Evolutionary conservation across 2,329 filamentous ascomycete species (phyloP), one percentile per base, ranked within the genome.

Genomic region (Nectriaceae sp.): DNA sequence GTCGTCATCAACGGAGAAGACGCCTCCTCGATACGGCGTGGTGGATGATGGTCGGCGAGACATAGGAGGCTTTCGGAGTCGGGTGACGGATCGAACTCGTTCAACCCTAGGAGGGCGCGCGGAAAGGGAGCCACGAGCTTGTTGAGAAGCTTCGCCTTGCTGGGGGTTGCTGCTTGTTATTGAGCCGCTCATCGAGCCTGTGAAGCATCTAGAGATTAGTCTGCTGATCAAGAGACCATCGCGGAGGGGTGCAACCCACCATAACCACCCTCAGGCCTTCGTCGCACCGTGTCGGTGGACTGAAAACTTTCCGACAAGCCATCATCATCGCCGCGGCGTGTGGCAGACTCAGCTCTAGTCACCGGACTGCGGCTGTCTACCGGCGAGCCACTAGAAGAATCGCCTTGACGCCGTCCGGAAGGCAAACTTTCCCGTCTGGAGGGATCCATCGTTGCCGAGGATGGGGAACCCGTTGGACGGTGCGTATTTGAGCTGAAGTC

Each of bases 1-100:
- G 63, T 90, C 91, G 67, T 97, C 93, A 65, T 97, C 92, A 40
- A 90, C 90, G 0, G 92, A 97, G 71, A 96, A 97, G 51, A 93
- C 79, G 53, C 89, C 88, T 22, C 92, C 89, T 45, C 90, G 87
- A 65, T 93, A 84, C 3, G 90, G 91, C 35, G 84, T 84, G 47
- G 82, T 89, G 20, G 90, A 90, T 2, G 90, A 93, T 49, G 85
- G 78, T 52, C 90, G 85, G 58, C 90, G 86, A 49, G 81, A 69
- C 69, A 93, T 82, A 11, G 80, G 72, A 16, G 90, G 90, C 67
- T 93, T 95, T 66, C 83, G 85, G 13, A 84, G 77, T 55, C 79
- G 77, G 20, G 70, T 58, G 22, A 65, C 66, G 39, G 72, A 70
- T 59, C 76, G 76, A 52, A 75, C 72, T 56, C 78, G 74, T 45